phyloP scores from a whole-genome alignment of 495 filamentous ascomycete species.

The Sporormia fimetaria region DNA sequence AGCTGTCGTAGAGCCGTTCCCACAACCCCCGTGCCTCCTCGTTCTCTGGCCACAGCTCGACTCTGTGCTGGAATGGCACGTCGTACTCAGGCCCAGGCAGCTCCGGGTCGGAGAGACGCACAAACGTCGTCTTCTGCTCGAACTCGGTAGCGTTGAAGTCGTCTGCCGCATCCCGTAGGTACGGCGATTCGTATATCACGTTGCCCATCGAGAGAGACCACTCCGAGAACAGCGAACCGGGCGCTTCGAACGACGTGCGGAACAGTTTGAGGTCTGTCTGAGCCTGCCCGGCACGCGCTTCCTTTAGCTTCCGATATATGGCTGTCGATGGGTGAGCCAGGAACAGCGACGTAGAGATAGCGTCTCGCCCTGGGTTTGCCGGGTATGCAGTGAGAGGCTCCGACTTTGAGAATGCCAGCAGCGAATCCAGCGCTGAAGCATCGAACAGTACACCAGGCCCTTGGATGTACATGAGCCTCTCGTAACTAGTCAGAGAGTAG shows the following conservation, averaged over 20 bases:
- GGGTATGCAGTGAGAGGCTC: conserved; percentile 31
- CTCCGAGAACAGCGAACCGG: conserved; percentile 21
- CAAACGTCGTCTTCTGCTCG: conserved; percentile 32
- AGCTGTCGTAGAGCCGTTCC: conserved; percentile 34
- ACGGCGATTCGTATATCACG: conserved; percentile 22
- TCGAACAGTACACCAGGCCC: conserved; percentile 37
- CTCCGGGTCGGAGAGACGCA: conserved; percentile 36
- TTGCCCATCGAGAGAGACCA: conserved; percentile 24
- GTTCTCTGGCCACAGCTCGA: conserved; percentile 31
- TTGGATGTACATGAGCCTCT: conserved; percentile 34
- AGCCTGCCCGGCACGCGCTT: conserved; percentile 7
- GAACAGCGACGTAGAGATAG: conserved; percentile 23
- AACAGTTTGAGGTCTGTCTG: conserved; percentile 28
- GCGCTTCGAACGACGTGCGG: conserved; percentile 23
- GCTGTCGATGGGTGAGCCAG: conserved; percentile 28
- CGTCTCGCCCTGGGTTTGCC: conserved; percentile 22
- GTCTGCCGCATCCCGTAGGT: conserved; percentile 19
- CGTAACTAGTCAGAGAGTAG: conserved; percentile 35
- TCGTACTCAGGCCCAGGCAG: conserved; percentile 40
- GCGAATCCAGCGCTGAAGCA: conserved; percentile 33
- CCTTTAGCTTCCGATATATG: conserved; percentile 15
- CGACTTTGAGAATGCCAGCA: conserved; percentile 33
- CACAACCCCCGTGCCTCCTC: conserved; percentile 37
- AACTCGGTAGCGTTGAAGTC: conserved; percentile 35
- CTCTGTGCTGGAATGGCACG: conserved; percentile 28